Evolutionary conservation across 768 basidiomycete genomes (phyloP).

Genomic region (Phylloporus sp.): DNA sequence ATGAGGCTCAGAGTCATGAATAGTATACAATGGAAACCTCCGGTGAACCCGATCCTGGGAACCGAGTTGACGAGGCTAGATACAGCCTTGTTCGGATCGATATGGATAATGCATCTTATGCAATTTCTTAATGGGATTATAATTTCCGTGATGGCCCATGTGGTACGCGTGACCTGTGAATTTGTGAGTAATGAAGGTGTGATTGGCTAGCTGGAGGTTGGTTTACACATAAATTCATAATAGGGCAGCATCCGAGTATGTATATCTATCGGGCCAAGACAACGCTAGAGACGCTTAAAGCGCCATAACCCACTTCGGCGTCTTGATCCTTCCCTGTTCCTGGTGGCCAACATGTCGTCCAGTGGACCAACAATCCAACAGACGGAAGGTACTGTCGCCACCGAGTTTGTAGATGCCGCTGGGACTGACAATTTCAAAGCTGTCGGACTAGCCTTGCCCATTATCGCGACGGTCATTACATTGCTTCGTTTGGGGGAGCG

Average conservation of each 20-base stretch:
- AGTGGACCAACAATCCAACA: slow-evolving; percentile 3
- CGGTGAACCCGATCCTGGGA: neutral
- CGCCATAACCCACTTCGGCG: neutral
- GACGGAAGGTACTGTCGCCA: neutral
- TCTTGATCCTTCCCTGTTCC: neutral
- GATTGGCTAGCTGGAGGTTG: neutral
- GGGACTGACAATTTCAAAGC: neutral
- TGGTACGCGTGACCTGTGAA: neutral
- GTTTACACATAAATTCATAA: neutral
- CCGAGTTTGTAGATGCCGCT: neutral
- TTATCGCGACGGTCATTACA: neutral
- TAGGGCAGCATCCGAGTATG: neutral
- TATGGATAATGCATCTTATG: neutral
- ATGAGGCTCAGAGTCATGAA: neutral
- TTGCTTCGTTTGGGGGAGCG: neutral
- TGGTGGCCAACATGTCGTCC: neutral
- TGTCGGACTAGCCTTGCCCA: neutral
- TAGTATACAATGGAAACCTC: neutral
- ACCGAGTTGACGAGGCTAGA: neutral
- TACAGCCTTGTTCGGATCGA: neutral
- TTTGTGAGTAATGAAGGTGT: neutral
- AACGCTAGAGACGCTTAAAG: neutral
- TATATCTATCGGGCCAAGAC: neutral
- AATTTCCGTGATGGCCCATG: neutral
- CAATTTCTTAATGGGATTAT: neutral